Evolutionary conservation across 805 yeast species (phyloP).

Genomic region (Brettanomyces custersianus): DNA sequence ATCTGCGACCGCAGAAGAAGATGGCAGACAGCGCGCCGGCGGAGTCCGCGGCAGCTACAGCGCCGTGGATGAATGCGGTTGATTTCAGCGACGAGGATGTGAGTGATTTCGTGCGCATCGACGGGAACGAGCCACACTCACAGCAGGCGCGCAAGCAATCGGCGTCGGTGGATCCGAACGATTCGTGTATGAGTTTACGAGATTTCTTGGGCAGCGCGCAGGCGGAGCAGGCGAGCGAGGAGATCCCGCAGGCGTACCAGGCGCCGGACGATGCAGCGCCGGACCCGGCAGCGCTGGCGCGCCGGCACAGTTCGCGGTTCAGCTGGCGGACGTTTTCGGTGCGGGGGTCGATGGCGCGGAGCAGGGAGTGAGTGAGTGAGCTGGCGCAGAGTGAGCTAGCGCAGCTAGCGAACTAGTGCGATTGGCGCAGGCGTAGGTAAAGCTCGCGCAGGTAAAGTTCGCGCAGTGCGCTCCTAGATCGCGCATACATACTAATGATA

Average conservation of each 20-base stretch:
- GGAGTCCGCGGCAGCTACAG: not conserved
- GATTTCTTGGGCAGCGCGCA: conserved; percentile 5
- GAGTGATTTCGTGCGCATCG: conserved; percentile 7
- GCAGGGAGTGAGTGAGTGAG: too few species aligned
- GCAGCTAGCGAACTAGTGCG: too few species aligned
- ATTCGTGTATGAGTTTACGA: conserved; percentile 4
- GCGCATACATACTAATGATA: too few species aligned
- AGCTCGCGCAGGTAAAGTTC: too few species aligned
- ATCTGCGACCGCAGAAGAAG: too few species aligned
- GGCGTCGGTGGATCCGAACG: not conserved
- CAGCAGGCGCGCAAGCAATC: conserved; percentile 1
- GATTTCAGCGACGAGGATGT: conserved; percentile 9
- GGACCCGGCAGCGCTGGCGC: not conserved
- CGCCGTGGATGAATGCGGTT: not conserved
- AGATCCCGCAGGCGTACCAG: not conserved
- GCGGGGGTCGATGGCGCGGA: not conserved
- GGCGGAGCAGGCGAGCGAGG: not conserved
- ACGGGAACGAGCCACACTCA: conserved; percentile 3
- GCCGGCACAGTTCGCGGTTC: conserved; percentile 15
- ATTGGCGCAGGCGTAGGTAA: too few species aligned
- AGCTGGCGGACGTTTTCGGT: conserved; percentile 16
- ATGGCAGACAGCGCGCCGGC: not conserved
- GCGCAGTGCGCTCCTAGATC: too few species aligned
- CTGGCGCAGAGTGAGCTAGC: too few species aligned
- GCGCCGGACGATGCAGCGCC: not conserved